Percentiles rank a stretch among this genome's conserved stretches.
phyloP scores from a whole-genome alignment of 345 rosid species.

The Lepidium africanum region DNA sequence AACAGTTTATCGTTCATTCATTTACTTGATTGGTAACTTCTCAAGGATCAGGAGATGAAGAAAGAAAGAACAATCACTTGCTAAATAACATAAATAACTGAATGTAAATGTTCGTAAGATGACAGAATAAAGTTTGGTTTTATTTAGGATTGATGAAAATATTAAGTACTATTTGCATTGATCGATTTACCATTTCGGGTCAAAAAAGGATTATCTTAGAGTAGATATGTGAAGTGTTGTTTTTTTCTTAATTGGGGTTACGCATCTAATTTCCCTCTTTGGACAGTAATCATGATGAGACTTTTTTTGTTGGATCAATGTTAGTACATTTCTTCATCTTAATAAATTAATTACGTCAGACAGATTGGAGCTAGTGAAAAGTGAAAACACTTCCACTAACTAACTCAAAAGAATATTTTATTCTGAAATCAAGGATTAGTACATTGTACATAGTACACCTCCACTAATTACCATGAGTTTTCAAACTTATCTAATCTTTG shows the following conservation, averaged over 20 bases:
- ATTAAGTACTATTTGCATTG: not conserved
- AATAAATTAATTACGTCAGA: not conserved
- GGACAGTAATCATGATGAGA: constrained; percentile 13
- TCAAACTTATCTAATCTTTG: not conserved
- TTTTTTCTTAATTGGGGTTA: constrained; percentile 18
- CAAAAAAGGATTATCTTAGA: not conserved
- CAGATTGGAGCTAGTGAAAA: not conserved
- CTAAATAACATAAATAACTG: not conserved
- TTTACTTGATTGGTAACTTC: too few relatives aligned
- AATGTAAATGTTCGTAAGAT: too few relatives aligned
- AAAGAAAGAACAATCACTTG: not conserved
- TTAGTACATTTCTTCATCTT: not conserved
- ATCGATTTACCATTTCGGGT: not conserved
- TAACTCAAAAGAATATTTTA: not conserved
- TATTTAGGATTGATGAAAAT: not conserved
- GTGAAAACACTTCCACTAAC: constrained; percentile 5
- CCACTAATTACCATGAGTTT: not conserved
- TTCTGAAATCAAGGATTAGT: not conserved
- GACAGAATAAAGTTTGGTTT: not conserved
- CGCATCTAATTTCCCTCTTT: constrained; percentile 14
- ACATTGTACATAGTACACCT: not conserved
- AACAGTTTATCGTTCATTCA: too few relatives aligned
- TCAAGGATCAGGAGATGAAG: not conserved
- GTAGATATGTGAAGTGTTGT: not conserved
- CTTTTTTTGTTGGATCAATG: not conserved